Percentiles rank a stretch among this genome's conserved stretches.
Conservation (phyloP, 805 yeast species). For the Wickerhamomyces alni region DNA sequence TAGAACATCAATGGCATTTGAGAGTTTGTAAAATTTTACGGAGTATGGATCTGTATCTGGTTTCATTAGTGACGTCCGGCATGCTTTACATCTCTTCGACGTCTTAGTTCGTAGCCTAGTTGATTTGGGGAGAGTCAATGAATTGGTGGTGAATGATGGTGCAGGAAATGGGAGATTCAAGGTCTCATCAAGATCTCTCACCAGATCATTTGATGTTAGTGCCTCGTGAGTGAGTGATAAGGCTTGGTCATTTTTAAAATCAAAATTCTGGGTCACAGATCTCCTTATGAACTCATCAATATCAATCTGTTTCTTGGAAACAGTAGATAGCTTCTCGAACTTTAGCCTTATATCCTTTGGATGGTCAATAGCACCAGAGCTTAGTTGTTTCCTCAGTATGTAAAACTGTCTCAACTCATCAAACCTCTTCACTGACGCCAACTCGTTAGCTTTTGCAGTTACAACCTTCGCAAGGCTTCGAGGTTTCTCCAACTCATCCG, state of each 20-base stretch:
- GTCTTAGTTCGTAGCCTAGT: constrained; percentile 17
- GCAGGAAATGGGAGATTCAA: not conserved
- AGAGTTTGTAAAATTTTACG: constrained; percentile 22
- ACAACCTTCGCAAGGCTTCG: constrained; percentile 12
- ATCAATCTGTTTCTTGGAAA: constrained; percentile 1
- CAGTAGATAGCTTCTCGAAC: constrained; percentile 10
- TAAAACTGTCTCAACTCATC: constrained; percentile 15
- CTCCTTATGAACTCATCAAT: constrained; percentile 13
- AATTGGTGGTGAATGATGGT: not conserved
- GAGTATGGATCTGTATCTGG: constrained; percentile 22
- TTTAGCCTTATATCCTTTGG: constrained; percentile 11
- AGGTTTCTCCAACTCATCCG: constrained; percentile 13
- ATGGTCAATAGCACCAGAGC: constrained; percentile 7
- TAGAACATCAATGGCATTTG: constrained; percentile 21
- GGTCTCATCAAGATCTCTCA: constrained; percentile 4
- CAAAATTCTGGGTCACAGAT: constrained; percentile 5
- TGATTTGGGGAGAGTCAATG: constrained; percentile 12
- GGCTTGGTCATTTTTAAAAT: constrained; percentile 1
- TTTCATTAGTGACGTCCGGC: constrained; percentile 22
- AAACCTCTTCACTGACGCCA: constrained; percentile 7
- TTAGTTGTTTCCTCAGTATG: constrained; percentile 10
- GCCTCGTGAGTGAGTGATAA: not conserved
- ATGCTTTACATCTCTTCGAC: constrained; percentile 23
- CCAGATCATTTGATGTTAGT: not conserved
- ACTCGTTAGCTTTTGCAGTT: constrained; percentile 4